Evolutionary conservation across 2,329 filamentous ascomycete genomes (phyloP).

Genomic region (Hypomyces rosellus): DNA sequence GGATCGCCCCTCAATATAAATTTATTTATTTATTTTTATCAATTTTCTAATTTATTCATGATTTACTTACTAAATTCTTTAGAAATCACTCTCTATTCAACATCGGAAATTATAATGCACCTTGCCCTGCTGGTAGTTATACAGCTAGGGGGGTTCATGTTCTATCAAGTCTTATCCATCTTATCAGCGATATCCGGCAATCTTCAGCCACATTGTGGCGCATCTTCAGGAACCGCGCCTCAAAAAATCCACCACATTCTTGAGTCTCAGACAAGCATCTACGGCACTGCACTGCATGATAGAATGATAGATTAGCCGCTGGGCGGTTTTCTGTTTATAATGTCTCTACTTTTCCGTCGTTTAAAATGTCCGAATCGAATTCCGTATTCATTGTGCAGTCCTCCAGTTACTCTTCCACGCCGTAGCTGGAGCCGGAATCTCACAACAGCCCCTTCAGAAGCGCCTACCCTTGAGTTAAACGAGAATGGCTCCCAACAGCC

Average conservation of each 20-base stretch:
- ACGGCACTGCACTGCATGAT: too few species aligned
- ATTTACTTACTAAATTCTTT: too few species aligned
- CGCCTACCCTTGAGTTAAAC: not conserved
- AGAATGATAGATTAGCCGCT: not conserved
- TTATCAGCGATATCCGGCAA: not conserved
- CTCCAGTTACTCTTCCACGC: not conserved
- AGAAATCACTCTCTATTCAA: too few species aligned
- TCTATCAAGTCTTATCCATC: not conserved
- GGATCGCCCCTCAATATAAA: too few species aligned
- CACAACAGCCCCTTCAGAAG: not conserved
- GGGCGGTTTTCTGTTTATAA: constrained; percentile 2
- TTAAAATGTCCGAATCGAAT: constrained; percentile 1
- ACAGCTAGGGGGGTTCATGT: too few species aligned
- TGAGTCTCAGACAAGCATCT: too few species aligned
- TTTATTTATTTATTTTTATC: too few species aligned
- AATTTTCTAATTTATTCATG: too few species aligned
- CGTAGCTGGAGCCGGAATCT: not conserved
- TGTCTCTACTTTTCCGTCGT: constrained; percentile 10
- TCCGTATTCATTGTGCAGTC: constrained; percentile 4
- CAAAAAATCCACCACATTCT: not conserved
- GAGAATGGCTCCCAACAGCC: not conserved
- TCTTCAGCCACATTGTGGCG: not conserved
- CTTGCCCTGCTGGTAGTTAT: too few species aligned
- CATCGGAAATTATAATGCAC: too few species aligned
- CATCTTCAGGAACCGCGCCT: not conserved